Evolutionary conservation across 345 rosid species (phyloP).

Genomic region (Barbarea vulgaris): DNA sequence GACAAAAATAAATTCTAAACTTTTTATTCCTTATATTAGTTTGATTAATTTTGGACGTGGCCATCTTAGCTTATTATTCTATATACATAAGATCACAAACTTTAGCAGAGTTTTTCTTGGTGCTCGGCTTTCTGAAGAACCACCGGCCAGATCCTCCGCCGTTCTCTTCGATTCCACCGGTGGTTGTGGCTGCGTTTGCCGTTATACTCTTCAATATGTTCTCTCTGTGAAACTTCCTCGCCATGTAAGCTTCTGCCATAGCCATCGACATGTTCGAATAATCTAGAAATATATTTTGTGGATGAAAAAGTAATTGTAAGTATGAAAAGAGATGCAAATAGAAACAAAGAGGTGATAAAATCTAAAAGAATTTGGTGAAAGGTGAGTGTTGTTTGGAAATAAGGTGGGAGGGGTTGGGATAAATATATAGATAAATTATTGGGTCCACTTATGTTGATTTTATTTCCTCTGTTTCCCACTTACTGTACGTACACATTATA

Average conservation of each 20-base stretch:
- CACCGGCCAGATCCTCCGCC: conserved; percentile 31
- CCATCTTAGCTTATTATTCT: conserved; percentile 26
- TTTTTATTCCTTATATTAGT: conserved; percentile 22
- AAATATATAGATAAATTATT: conserved; percentile 36
- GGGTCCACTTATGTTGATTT: conserved; percentile 31
- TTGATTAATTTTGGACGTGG: not conserved
- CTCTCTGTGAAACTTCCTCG: conserved; percentile 39
- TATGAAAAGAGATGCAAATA: conserved; percentile 22
- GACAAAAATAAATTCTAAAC: not conserved
- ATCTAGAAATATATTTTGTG: not conserved
- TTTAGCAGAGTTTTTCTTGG: conserved; percentile 42
- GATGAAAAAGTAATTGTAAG: not conserved
- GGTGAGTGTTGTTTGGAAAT: conserved; percentile 25
- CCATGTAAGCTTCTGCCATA: conserved; percentile 37
- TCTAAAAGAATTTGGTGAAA: conserved; percentile 17
- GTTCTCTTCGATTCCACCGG: conserved; percentile 28
- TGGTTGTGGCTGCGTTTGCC: conserved; percentile 22
- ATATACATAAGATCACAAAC: conserved; percentile 36
- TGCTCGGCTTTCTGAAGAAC: conserved; percentile 33
- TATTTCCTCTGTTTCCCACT: conserved; percentile 39
- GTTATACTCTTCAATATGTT: conserved; percentile 29
- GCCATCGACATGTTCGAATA: conserved; percentile 39
- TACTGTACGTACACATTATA: not conserved
- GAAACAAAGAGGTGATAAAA: conserved; percentile 18
- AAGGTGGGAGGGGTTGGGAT: conserved; percentile 17